phyloP scores from a whole-genome alignment of 75 land plant genomes.

The Chamaecyparis obtusa region DNA sequence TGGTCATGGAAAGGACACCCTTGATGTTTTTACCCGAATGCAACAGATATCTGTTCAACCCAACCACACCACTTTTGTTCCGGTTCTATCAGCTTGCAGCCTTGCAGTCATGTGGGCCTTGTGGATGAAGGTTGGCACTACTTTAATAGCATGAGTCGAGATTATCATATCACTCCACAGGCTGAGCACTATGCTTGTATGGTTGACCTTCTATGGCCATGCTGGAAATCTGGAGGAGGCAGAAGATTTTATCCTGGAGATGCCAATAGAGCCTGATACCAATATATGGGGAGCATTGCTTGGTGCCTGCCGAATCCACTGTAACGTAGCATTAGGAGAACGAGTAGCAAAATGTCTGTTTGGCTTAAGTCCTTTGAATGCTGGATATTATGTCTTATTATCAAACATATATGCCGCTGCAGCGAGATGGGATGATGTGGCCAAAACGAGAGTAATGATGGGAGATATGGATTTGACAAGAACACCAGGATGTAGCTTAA shows the following conservation, averaged over 20 bases:
- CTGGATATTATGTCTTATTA: constrained; percentile 26
- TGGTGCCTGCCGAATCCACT: too few relatives aligned
- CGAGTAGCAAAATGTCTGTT: too few relatives aligned
- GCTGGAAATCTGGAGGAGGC: too few relatives aligned
- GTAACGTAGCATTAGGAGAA: too few relatives aligned
- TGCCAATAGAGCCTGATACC: too few relatives aligned
- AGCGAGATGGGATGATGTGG: constrained; percentile 26
- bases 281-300: too few relatives aligned
- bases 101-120: too few relatives aligned
- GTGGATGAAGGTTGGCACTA: too few relatives aligned
- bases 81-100: too few relatives aligned
- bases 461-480: constrained; percentile 21
- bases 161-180: background rate
- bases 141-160: too few relatives aligned
- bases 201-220: background rate
- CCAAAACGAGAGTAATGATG: constrained; percentile 18
- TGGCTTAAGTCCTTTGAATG: constrained; percentile 9
- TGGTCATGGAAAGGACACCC: background rate
- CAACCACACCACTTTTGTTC: background rate
- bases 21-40: background rate
- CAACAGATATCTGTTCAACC: background rate
- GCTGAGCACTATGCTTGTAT: background rate
- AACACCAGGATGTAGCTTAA: constrained; percentile 35
- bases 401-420: constrained; percentile 30
- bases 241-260: too few relatives aligned